A percentile compares a stretch with the other conserved stretches of the same genome.
phyloP scores from a whole-genome alignment of 805 yeast species.

The Lachancea lanzarotensis region DNA sequence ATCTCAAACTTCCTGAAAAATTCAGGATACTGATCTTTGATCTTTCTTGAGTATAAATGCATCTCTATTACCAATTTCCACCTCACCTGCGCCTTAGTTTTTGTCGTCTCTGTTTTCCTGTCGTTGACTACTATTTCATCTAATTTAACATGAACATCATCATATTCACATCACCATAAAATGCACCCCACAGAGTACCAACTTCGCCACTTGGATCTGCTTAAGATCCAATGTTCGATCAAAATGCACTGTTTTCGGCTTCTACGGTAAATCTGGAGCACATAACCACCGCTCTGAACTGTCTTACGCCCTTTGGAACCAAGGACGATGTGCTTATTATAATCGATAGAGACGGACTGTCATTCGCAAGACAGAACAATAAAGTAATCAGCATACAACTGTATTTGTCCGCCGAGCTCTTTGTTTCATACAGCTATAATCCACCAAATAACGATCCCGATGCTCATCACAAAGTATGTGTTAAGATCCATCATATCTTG shows the following conservation, averaged over 20 bases:
- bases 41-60: too few species aligned
- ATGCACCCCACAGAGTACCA: not conserved
- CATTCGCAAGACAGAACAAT: conserved; percentile 43
- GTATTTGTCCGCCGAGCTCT: conserved; percentile 30
- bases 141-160: too few species aligned
- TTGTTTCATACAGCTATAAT: conserved; percentile 24
- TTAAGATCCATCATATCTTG: conserved; percentile 42
- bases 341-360: conserved; percentile 45
- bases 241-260: conserved; percentile 33
- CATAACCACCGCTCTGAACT: conserved; percentile 39
- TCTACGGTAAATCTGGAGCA: conserved; percentile 42
- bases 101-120: too few species aligned
- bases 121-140: too few species aligned
- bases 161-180: too few species aligned
- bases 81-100: too few species aligned
- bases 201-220: not conserved
- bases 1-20: too few species aligned
- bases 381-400: conserved; percentile 35
- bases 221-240: conserved; percentile 1
- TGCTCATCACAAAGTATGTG: conserved; percentile 31
- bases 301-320: conserved; percentile 37
- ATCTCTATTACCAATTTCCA: too few species aligned
- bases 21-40: too few species aligned
- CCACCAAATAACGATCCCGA: conserved; percentile 15
- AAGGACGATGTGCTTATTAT: conserved; percentile 36